Evolutionary conservation across 768 basidiomycete genomes (phyloP), one percentile per base, ranked within the genome.

Genomic region (Sporobolomyces pararoseus): DNA sequence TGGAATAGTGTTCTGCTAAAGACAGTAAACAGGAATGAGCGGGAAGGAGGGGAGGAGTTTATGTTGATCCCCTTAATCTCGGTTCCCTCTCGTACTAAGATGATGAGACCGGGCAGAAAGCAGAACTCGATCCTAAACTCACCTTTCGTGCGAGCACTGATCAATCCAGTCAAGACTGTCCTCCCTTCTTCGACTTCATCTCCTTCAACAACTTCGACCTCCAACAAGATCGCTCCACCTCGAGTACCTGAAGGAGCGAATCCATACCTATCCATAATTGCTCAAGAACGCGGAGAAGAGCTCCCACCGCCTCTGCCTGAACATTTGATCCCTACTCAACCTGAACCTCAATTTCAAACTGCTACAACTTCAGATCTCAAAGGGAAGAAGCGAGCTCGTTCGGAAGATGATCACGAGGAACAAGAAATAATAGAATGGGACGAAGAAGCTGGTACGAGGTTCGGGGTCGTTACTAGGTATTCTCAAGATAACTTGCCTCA

Each of bases 251-350:
- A 14, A 49, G 46, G 19, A 47, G 14, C 2, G 54, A 68, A 58
- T 46, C 69, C 53, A 21, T 50, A 49, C 47, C 47, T 39, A 14
- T 21, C n/a, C 3, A n/a, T 16, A 34, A 29, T 49, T 16, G 58
- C 44, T 3, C 16, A 29, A 27, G 12, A 25, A 4, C 32, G 52
- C 23, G 52, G 49, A 12, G 63, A 60, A 34, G 54, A 23, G 35
- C 25, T 34, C 44, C 35, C 35, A 2, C 37, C 50, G 7, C 50
- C 54, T 17, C n/a, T 29, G 9, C 6, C 31, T 10, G 44, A 47
- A 14, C 50, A 37, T 51, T n/a, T 71, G 27, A 71, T 71, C 31
- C 70, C 65, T 51, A 70, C 69, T n/a, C 69, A 70, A n/a, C 53
- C n/a, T n/a, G 47, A 17, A n/a, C 7, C 50, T 23, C 6, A 6